Conservation (phyloP, 2,329 filamentous ascomycete species). For the Scytalidium lignicola region DNA sequence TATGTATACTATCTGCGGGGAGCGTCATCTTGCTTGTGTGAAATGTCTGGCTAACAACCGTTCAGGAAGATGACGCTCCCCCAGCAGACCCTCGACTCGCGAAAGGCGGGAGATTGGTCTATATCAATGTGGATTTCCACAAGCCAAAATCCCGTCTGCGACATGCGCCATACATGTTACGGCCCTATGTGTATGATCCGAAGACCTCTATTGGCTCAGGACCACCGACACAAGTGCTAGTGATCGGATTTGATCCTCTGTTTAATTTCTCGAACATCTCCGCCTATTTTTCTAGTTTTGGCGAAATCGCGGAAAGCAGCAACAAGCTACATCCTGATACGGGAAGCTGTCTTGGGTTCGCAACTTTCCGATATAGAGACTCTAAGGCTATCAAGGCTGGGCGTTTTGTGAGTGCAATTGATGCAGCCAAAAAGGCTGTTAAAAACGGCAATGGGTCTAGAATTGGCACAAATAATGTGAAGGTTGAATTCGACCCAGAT, state of each 20-base stretch:
- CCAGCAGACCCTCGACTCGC: constrained; percentile 78
- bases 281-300: constrained; percentile 72
- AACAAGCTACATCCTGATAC: constrained; percentile 95
- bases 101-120: constrained; percentile 58
- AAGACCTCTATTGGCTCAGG: constrained; percentile 82
- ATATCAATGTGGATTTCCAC: constrained; percentile 65
- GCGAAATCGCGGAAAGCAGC: constrained; percentile 83
- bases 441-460: constrained; percentile 71
- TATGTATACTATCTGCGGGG: constrained; percentile 52
- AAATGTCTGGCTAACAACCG: constrained; percentile 54
- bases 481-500: constrained; percentile 84
- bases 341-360: constrained; percentile 90
- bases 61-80: constrained; percentile 73
- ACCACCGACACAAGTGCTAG: constrained; percentile 84
- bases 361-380: constrained; percentile 85
- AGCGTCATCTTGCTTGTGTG: constrained; percentile 53
- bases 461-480: constrained; percentile 71
- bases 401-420: constrained; percentile 60
- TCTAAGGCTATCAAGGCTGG: constrained; percentile 35
- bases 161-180: constrained; percentile 72
- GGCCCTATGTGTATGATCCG: constrained; percentile 75
- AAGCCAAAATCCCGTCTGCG: constrained; percentile 66
- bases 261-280: constrained; percentile 73
- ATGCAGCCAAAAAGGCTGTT: constrained; percentile 77
- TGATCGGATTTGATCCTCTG: constrained; percentile 93